Evolutionary conservation across 345 rosid genomes (phyloP).

Genomic region (sweet orange (Citrus sinensis)): DNA sequence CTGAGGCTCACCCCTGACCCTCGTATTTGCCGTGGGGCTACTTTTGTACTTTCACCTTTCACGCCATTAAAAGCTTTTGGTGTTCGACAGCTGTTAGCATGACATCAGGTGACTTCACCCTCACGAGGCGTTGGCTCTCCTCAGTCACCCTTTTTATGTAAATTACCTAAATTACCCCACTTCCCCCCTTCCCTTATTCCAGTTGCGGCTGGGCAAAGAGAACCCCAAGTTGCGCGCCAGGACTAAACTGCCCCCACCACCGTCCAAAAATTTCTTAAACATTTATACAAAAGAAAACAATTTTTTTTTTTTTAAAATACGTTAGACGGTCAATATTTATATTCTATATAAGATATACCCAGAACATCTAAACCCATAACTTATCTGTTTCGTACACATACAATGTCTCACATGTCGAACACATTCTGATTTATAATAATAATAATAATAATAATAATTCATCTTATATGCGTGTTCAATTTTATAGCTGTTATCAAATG

Average conservation of each 20-base stretch:
- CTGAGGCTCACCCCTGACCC: neutral
- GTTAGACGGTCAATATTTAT: neutral
- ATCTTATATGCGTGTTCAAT: neutral
- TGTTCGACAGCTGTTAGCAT: constrained; percentile 40
- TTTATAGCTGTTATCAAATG: too few species aligned
- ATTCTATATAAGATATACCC: neutral
- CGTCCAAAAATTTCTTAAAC: constrained; percentile 1
- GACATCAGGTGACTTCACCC: constrained; percentile 52
- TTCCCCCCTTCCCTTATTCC: too few species aligned
- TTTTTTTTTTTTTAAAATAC: too few species aligned
- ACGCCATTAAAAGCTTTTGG: constrained; percentile 6
- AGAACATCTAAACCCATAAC: neutral
- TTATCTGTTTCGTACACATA: neutral
- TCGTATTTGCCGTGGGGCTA: constrained; percentile 3
- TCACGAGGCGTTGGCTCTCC: neutral
- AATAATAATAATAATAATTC: neutral
- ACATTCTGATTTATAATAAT: neutral
- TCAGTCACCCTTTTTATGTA: neutral
- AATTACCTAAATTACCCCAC: neutral
- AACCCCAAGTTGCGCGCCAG: neutral
- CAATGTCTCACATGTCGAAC: neutral
- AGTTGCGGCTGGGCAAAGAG: neutral
- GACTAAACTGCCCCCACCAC: constrained; percentile 22
- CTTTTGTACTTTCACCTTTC: constrained; percentile 19
- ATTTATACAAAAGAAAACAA: too few species aligned